Evolutionary conservation across 2,329 filamentous ascomycete species (phyloP).

Genomic region (Tolypocladium sp.): DNA sequence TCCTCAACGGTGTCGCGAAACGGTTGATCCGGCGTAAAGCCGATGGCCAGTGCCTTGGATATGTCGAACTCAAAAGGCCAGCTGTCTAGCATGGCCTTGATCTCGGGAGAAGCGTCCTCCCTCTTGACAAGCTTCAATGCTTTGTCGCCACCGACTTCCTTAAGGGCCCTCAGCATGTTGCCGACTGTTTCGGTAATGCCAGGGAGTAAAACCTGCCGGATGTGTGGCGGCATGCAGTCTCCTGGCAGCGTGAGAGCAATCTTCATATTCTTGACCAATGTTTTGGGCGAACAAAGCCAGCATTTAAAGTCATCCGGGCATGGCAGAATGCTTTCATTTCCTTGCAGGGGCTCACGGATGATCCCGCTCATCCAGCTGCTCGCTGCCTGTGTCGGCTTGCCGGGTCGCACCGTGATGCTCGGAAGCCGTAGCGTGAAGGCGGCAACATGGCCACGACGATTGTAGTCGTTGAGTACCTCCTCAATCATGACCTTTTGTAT

Average conservation of each 20-base stretch:
- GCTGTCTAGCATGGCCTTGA: slow-evolving; percentile 40
- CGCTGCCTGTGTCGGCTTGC: slow-evolving; percentile 50
- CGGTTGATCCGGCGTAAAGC: slow-evolving; percentile 35
- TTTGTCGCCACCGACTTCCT: slow-evolving; percentile 36
- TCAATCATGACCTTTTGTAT: slow-evolving; percentile 55
- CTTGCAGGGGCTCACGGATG: slow-evolving; percentile 44
- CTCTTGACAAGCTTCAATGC: slow-evolving; percentile 32
- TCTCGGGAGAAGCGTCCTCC: slow-evolving; percentile 34
- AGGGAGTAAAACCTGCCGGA: slow-evolving; percentile 40
- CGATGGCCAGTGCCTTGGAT: slow-evolving; percentile 41
- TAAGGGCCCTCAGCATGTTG: slow-evolving; percentile 41
- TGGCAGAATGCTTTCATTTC: slow-evolving; percentile 36
- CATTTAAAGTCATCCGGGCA: slow-evolving; percentile 34
- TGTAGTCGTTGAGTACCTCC: slow-evolving; percentile 20
- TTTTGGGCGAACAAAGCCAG: slow-evolving; percentile 44
- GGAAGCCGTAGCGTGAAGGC: slow-evolving; percentile 49
- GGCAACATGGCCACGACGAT: slow-evolving; percentile 44
- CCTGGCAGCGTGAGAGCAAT: slow-evolving; percentile 29
- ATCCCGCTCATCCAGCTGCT: slow-evolving; percentile 53
- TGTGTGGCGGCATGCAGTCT: slow-evolving; percentile 21
- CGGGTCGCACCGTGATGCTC: slow-evolving; percentile 51
- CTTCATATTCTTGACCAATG: slow-evolving; percentile 39
- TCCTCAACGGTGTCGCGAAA: slow-evolving; percentile 22
- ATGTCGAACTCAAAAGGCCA: slow-evolving; percentile 46
- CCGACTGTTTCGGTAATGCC: slow-evolving; percentile 43